Base-by-base conservation (phyloP, 108 stramenopile genomes). In the Bacterosira constricta region DNA sequence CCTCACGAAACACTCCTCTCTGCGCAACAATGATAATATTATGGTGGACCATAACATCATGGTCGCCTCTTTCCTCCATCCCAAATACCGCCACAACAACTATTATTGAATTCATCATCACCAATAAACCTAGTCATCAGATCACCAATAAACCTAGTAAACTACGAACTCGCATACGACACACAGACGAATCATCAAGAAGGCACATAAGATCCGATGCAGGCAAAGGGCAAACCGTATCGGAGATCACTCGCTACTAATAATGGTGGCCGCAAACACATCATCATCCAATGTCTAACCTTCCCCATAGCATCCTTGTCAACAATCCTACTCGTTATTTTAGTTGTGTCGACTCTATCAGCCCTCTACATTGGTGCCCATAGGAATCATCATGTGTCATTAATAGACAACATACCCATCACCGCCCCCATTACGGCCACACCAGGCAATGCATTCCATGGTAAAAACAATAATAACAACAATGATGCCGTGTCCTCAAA, bases 291-390 rank as follows among this genome's bases (percentile, higher is more conserved):
- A 56, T 56, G 15, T 18, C 17, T 21, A 34, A n/a, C 55, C n/a
- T 56, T 56, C 34, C 55, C 35, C 29, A n/a, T 15, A 20, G 36
- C 55, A 3, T 65, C 63, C 29, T 45, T 51, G 4, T 44, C 63
- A 18, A 65, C 47, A 18, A 34, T 51, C 45, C 13, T 65, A 18
- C 27, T 46, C 63, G 18, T 50, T 7, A 34, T 15, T 17, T 2
- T 31, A 29, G 25, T 47, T 20, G 8, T 35, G 17, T 65, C 63
- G 10, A 51, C 47, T 23, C 44, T 65, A 7, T 65, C 63, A 3
- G 63, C 47, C 3, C 32, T 65, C 3, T 65, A 31, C 21, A 34
- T 47, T 13, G 63, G 63, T 31, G 35, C 31, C 31, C 31, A 35
- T 3, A 25, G 63, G 18, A 47, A 35, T 21, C 10, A 50, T 12